phyloP scores from a whole-genome alignment of 768 basidiomycete species.

The Lactarius pseudohatsudake region DNA sequence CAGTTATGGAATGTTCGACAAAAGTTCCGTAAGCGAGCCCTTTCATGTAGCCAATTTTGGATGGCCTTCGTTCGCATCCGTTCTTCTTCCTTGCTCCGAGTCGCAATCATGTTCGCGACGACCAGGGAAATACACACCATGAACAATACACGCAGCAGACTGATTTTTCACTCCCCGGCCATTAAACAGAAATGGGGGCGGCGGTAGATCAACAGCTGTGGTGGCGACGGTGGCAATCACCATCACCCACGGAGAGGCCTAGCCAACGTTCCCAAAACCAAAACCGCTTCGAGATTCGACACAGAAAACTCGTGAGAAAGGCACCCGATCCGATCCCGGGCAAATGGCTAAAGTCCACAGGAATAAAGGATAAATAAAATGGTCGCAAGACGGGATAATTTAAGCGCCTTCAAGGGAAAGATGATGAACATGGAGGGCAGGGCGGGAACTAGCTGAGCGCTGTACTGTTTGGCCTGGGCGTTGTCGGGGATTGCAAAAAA shows the following conservation, averaged over 20 bases:
- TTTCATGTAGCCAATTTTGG: constrained; percentile 30
- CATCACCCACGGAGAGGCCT: background rate
- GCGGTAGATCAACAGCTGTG: background rate
- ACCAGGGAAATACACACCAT: constrained; percentile 7
- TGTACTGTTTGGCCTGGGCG: constrained; percentile 26
- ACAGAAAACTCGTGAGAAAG: constrained; percentile 25
- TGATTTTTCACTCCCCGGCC: background rate
- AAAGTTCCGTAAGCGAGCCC: constrained; percentile 19
- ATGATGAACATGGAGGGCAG: constrained; percentile 13
- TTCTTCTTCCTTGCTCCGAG: constrained; percentile 29
- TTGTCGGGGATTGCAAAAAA: constrained; percentile 21
- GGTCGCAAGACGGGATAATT: constrained; percentile 14
- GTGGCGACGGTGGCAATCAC: background rate
- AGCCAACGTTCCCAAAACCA: constrained; percentile 12
- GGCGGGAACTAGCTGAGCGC: constrained; percentile 23
- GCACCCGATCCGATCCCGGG: constrained; percentile 20
- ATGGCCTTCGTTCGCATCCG: constrained; percentile 24
- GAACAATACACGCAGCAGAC: background rate
- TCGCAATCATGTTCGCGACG: constrained; percentile 19
- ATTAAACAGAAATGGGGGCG: background rate
- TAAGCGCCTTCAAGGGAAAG: constrained; percentile 18
- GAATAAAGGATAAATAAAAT: constrained; percentile 12
- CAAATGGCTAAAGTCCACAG: constrained; percentile 11
- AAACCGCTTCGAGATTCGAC: constrained; percentile 17
- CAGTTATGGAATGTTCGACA: constrained; percentile 25